phyloP scores from a whole-genome alignment of 2,329 filamentous ascomycete species.

The Hymenoscyphus infarciens region DNA sequence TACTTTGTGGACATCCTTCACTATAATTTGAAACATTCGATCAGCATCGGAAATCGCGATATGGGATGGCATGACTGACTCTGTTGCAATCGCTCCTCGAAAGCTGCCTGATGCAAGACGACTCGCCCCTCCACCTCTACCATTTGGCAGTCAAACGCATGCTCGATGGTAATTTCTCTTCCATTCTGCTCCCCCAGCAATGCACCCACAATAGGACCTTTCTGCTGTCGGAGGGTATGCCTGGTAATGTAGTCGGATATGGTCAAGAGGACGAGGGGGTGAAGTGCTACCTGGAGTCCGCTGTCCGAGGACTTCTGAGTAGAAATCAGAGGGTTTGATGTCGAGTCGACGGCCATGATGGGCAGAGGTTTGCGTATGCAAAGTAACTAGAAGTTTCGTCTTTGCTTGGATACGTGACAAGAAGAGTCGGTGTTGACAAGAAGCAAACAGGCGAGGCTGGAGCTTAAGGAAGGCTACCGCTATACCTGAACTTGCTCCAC shows the following conservation, averaged over 20 bases:
- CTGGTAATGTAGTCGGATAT: constrained; percentile 96
- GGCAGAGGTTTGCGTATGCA: neutral
- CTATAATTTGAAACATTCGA: constrained; percentile 42
- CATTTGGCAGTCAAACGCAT: constrained; percentile 79
- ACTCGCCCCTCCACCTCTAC: constrained; percentile 51
- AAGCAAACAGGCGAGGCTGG: neutral
- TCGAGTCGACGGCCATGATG: constrained; percentile 46
- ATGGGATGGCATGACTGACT: constrained; percentile 52
- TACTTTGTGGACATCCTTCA: constrained; percentile 83
- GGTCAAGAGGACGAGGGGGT: constrained; percentile 90
- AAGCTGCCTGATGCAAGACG: constrained; percentile 67
- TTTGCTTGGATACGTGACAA: neutral
- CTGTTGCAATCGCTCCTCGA: constrained; percentile 74
- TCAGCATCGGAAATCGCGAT: constrained; percentile 10
- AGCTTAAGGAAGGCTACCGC: neutral
- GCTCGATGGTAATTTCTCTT: constrained; percentile 84
- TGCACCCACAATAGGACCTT: constrained; percentile 76
- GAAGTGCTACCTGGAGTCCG: constrained; percentile 75
- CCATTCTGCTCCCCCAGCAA: constrained; percentile 91
- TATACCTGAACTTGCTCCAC: neutral
- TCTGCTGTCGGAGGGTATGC: constrained; percentile 73
- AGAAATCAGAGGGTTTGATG: constrained; percentile 58
- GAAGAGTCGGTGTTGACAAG: neutral
- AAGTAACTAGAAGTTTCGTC: neutral
- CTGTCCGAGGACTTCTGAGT: constrained; percentile 60